Evolutionary conservation across 768 basidiomycete species (phyloP).

Genomic region (Filobasidium wieringae): DNA sequence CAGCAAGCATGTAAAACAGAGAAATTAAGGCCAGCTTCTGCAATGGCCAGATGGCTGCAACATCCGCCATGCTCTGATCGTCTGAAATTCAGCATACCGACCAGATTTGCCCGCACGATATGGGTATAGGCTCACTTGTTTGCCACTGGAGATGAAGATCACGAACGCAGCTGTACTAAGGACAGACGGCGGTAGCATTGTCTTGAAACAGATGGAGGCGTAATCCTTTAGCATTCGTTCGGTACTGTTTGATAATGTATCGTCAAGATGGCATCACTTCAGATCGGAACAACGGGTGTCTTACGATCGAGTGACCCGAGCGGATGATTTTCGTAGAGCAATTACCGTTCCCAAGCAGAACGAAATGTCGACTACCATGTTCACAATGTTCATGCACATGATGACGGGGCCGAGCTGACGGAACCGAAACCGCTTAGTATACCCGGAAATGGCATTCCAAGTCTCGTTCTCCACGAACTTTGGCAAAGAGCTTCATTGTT

Average conservation of each 20-base stretch:
- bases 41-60: neutral
- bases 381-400: neutral
- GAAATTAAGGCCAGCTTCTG: neutral
- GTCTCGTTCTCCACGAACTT: no score
- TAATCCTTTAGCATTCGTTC: neutral
- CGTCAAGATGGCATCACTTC: no score
- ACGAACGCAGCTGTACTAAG: neutral
- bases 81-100: neutral
- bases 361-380: neutral
- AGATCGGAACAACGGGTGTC: no score
- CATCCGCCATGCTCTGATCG: neutral
- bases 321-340: neutral
- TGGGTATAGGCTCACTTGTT: neutral
- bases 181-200: neutral
- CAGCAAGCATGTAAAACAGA: neutral
- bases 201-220: neutral
- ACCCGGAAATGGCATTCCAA: no score
- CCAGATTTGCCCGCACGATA: neutral
- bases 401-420: neutral
- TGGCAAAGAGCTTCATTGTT: no score
- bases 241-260: neutral
- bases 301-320: neutral
- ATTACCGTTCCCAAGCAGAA: neutral
- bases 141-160: neutral
- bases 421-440: no score